Percentiles rank a stretch among this genome's conserved stretches.
These are phyloP conservation scores for Cladochytrium replicatum DNA, from an alignment of 192 early-diverging fungal genomes.

Conservation along the genomic window DNA sequence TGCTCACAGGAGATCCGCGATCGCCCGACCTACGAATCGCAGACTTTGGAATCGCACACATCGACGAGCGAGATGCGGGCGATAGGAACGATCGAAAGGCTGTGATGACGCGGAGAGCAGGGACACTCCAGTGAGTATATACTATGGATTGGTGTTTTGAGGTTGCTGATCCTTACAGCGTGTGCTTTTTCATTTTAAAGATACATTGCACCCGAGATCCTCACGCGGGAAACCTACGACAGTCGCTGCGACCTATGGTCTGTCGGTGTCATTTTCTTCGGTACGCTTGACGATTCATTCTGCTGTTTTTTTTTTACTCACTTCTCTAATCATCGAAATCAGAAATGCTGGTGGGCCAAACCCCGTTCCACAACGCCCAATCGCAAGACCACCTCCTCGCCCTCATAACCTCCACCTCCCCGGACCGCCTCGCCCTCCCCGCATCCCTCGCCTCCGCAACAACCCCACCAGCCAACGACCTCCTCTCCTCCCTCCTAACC, in stretches of 20 bases:
- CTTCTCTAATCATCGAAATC: neutral
- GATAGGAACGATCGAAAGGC: neutral
- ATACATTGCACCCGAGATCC: constrained; percentile 22
- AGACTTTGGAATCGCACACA: constrained; percentile 19
- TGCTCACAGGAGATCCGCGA: constrained; percentile 2
- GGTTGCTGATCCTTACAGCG: neutral
- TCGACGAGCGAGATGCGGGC: neutral
- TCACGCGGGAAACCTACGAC: constrained; percentile 13
- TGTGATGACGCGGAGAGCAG: constrained; percentile 1
- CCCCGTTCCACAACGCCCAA: constrained; percentile 10
- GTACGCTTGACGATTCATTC: neutral
- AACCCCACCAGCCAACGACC: neutral
- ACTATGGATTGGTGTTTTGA: neutral
- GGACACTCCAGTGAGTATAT: constrained; percentile 14
- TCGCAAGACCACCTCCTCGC: constrained; percentile 3
- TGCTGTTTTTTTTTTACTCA: too few species aligned
- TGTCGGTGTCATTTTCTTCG: constrained; percentile 19
- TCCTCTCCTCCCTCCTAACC: constrained; percentile 15
- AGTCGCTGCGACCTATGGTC: constrained; percentile 19
- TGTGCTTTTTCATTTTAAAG: neutral
- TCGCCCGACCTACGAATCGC: constrained; percentile 13
- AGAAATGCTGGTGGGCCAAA: constrained; percentile 20
- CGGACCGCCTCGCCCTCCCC: constrained; percentile 10
- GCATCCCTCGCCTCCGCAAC: neutral
- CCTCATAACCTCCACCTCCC: constrained; percentile 3